Evolutionary conservation across 2,329 filamentous ascomycete genomes (phyloP), one percentile per base, ranked within the genome.

Genomic region (Leptographium flavum): DNA sequence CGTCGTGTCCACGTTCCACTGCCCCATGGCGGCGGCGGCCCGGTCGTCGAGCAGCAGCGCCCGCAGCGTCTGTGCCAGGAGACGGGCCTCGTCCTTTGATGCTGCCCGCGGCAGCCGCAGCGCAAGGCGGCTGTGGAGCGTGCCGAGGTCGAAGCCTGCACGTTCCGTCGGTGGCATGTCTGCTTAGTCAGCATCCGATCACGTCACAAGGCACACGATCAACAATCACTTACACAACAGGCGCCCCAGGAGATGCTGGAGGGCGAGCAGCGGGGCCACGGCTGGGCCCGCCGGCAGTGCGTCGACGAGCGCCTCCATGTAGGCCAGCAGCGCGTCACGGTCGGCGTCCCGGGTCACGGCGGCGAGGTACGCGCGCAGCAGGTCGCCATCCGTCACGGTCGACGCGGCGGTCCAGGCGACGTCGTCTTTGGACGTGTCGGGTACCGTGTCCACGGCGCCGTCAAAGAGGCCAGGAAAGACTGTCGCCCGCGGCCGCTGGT

Each of bases 1-100:
- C 4, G 71, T 73, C 25, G 63, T 52, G 48, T 78, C 74, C 21
- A 77, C 63, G 50, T 75, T 76, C 67, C 73, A 76, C 53, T 79
- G 74, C 6, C 64, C 67, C 65, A 76, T 73, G 35, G 63, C 62
- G 17, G 62, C 63, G 0, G 68, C 62, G 37, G 67, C 67, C 51
- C 65, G 67, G 49, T 74, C 71, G 42, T 50, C 47, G 6, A 42
- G 41, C 22, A 78, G 63, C 9, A 78, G 60, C 2, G 62, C 57
- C 23, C 61, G 58, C 13, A 71, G 56, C 10, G 64, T 62, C 31
- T 66, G 63, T 38, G 67, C 65, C 8, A 65, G 55, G 11, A 65
- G 60, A 21, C 56, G 50, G 45, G 65, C 63, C 44, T 65, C 58
- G 2, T 56, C 49, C 6, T 57, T 52, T 5, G 54, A 54, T 17